phyloP scores from a whole-genome alignment of 1,139 yeast genomes.

The Geotrichum cucujoidarum region DNA sequence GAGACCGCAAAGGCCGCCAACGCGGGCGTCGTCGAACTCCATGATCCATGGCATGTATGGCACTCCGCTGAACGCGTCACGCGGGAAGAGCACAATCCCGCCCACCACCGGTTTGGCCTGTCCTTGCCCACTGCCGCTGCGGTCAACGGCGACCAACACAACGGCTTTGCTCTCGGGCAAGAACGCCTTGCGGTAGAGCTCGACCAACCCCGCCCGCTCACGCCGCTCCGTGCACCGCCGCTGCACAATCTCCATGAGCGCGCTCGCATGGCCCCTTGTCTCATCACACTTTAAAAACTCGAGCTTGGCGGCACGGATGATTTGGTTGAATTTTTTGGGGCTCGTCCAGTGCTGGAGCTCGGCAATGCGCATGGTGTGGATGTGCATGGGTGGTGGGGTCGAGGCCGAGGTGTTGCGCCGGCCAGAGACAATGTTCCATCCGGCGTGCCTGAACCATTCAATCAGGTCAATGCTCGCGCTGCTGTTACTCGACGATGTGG shows the following conservation, averaged over 20 bases:
- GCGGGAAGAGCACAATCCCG: slow-evolving; percentile 50
- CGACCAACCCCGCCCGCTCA: slow-evolving; percentile 6
- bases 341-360: neutral
- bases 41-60: slow-evolving; percentile 50
- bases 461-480: slow-evolving; percentile 17
- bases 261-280: neutral
- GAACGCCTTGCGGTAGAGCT: slow-evolving; percentile 4
- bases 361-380: neutral
- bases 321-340: neutral
- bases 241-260: neutral
- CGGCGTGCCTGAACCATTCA: slow-evolving; percentile 33
- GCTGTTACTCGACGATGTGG: neutral
- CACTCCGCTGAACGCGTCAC: slow-evolving; percentile 42
- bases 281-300: neutral
- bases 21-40: slow-evolving; percentile 34
- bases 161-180: neutral
- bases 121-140: neutral
- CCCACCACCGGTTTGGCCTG: slow-evolving; percentile 42
- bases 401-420: neutral
- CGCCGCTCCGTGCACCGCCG: neutral
- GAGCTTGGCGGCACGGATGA: neutral
- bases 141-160: slow-evolving; percentile 1
- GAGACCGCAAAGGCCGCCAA: slow-evolving; percentile 57
- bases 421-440: slow-evolving; percentile 28
- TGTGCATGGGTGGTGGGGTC: too few relatives aligned